Evolutionary conservation across 192 early-diverging fungal species (phyloP), one percentile per base, ranked within the genome.

Genomic region (Linderina pennispora): DNA sequence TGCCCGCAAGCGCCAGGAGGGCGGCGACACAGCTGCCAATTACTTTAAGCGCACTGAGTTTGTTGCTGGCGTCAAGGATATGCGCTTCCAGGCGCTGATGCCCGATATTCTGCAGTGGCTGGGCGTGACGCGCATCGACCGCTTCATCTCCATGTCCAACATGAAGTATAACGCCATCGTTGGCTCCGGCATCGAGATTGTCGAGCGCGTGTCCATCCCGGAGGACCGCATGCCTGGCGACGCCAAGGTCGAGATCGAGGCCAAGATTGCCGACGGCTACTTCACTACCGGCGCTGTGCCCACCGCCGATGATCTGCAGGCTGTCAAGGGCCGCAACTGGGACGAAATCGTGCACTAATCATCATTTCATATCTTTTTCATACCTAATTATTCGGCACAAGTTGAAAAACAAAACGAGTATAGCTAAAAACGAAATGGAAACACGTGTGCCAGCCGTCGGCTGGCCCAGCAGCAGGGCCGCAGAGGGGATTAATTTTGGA

Each of bases 11-110:
- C 69, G 85, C 21, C 84, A 81, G 49, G 82, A 79, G 33, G 87
- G 86, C 15, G 91, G 91, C 26, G 93, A 97, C 56, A 88, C 88
- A 1, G 93, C 93, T 0, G 80, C 80, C 21, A 82, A 83, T 40
- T 97, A 97, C 70, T 97, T 97, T 58, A 58, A 83, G 45, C 78
- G 91, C 31, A 97, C 87, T 17, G 88, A 90, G 55, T 84, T 77
- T 54, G 81, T 92, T 46, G 90, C 90, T 18, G 89, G 90, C 32
- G 88, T 91, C 26, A 91, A 94, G 76, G 93, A 97, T 53, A 89
- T 92, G 87, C 82, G 93, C 2, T 97, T 93, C 85, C 93, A 97
- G 48, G 91, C 93, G 0, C 76, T 93, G 40, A 97, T 94, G 93
- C 93, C 91, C 11, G 93, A 97, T 56, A 89, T 91, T 4, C 73